A percentile compares a stretch with the other conserved stretches of the same genome.
These are phyloP conservation scores for Boletus tomentosulus DNA, from an alignment of 768 basidiomycete genomes.

Conservation along the genomic window DNA sequence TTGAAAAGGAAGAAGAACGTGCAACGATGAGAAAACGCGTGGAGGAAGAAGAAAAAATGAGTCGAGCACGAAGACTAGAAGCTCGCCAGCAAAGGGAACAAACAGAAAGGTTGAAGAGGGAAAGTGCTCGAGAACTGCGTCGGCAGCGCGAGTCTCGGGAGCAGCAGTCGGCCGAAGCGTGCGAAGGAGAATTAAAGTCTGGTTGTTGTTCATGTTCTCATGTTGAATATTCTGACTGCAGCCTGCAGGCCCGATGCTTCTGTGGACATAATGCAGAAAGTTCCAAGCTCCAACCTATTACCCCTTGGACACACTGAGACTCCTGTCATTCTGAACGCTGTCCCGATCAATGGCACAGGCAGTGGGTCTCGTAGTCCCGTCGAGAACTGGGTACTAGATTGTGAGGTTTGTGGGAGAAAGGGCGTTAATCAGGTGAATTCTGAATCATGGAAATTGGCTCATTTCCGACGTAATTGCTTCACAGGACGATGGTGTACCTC, in stretches of 20 bases:
- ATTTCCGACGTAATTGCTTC: slow-evolving; percentile 7
- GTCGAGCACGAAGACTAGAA: slow-evolving; percentile 57
- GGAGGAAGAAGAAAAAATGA: slow-evolving; percentile 66
- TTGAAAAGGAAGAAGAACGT: slow-evolving; percentile 70
- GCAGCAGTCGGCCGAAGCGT: slow-evolving; percentile 14
- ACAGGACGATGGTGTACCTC: slow-evolving; percentile 74
- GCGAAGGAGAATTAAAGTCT: slow-evolving; percentile 13
- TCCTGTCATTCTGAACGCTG: background rate
- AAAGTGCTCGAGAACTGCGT: slow-evolving; percentile 55
- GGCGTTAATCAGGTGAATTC: slow-evolving; percentile 69
- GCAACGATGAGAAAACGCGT: slow-evolving; percentile 53
- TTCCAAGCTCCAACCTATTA: background rate
- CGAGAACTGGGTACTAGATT: slow-evolving; percentile 83
- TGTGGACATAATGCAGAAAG: slow-evolving; percentile 2
- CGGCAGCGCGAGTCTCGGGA: slow-evolving; percentile 33
- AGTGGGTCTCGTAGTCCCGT: slow-evolving; percentile 51
- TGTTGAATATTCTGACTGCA: slow-evolving; percentile 13
- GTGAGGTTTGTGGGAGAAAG: slow-evolving; percentile 74
- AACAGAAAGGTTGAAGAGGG: slow-evolving; percentile 47
- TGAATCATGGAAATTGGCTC: background rate
- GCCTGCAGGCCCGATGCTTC: slow-evolving; percentile 9
- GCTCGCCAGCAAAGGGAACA: slow-evolving; percentile 56
- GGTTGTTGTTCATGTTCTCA: background rate
- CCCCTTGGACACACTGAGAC: slow-evolving; percentile 6
- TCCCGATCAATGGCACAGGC: slow-evolving; percentile 24